phyloP scores from a whole-genome alignment of 352 stramenopile species.

The Blastocystis sp. region DNA sequence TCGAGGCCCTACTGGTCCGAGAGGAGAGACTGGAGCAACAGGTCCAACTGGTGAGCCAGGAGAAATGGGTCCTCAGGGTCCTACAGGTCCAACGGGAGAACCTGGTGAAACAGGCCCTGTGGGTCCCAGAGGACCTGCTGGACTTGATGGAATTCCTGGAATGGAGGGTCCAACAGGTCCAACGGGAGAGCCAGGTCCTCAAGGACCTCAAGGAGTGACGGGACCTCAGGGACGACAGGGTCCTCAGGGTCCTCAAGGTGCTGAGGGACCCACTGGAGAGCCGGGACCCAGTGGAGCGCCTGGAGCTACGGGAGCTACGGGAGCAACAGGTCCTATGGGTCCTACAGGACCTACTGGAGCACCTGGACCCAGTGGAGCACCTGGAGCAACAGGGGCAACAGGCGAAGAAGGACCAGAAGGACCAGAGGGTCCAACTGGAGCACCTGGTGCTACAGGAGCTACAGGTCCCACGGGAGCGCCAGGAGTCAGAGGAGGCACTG shows the following conservation, averaged over 20 bases:
- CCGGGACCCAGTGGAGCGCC: neutral
- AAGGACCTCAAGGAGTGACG: conserved; percentile 20
- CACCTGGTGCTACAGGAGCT: neutral
- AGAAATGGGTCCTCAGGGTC: neutral
- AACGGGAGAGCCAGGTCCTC: neutral
- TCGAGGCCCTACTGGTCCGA: conserved; percentile 13
- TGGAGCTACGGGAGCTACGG: neutral
- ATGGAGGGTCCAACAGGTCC: conserved; percentile 2
- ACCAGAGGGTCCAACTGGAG: neutral
- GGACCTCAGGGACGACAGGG: conserved; percentile 50
- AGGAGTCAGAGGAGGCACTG: neutral
- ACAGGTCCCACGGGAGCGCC: neutral
- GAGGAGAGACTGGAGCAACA: conserved; percentile 10
- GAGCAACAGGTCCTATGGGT: conserved; percentile 4
- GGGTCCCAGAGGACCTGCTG: conserved; percentile 11
- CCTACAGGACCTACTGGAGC: neutral
- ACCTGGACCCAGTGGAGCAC: neutral
- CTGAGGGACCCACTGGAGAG: neutral
- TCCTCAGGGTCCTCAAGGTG: neutral
- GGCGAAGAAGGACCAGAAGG: conserved; percentile 10
- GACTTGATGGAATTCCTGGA: neutral
- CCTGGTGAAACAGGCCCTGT: neutral
- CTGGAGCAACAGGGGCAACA: neutral
- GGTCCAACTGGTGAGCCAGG: conserved; percentile 3
- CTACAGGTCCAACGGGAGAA: neutral